Base-by-base conservation (phyloP, 345 rosid genomes). In the Sapria himalayana region DNA sequence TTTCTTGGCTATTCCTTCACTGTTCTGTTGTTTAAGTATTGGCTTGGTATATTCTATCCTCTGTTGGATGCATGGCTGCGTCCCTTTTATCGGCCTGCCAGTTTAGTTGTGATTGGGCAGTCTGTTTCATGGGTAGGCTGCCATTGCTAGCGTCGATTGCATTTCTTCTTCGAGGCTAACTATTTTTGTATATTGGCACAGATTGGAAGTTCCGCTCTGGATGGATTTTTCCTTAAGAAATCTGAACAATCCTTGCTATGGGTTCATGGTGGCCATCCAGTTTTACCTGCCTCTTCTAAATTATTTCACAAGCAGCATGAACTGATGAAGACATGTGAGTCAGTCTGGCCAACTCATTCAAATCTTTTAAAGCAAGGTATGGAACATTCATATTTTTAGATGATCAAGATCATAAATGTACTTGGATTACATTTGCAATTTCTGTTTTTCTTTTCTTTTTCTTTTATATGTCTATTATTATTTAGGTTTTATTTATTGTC, bases 261-360 rank as follows among this genome's bases (percentile, higher is more conserved):
- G 97, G 60, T 69, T 60, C 61, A 74, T 56, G 94, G 92, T 17
- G 97, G 97, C 45, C 97, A 81, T 65, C 94, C 97, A 19, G 55
- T 62, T 41, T 50, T 69, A 39, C 97, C 97, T 22, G 49, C 57
- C 33, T 73, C 80, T 41, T 57, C 65, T 19, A 54, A 64, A 22
- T 41, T 78, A 45, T 76, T 62, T 66, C 18, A 52, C 39, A 57
- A 59, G 41, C 85, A 76, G 67, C 65, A 62, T 24, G 52, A 61
- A 35, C 58, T 86, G 56, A 50, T 69, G 21, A 56, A 59, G 49
- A 57, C 72, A 9, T 81, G 82, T 51, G 61, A 70, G 33, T 54
- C 54, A 44, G 54, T 86, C 52, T 86, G 89, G 94, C 77, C 70
- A 38, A 33, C 55, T 33, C 49, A 48, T 37, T 43, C 38, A 46